A percentile compares a stretch with the other conserved stretches of the same genome.
Conservation (phyloP, 2,329 filamentous ascomycete species). For the Colletotrichum liriopes region DNA sequence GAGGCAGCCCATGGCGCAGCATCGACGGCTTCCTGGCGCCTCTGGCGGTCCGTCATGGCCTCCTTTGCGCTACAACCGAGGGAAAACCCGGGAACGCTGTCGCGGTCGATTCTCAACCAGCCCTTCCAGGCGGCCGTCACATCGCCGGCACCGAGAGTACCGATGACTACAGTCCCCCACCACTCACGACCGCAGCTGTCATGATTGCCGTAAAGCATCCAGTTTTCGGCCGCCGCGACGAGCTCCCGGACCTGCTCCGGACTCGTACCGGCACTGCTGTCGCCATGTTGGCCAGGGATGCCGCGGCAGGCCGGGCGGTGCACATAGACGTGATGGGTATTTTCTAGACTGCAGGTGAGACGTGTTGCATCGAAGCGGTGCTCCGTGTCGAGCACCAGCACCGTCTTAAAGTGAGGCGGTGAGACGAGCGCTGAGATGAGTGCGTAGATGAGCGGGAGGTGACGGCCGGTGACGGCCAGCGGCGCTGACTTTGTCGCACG, state of each 20-base stretch:
- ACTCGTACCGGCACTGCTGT: constrained; percentile 31
- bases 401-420: constrained; percentile 61
- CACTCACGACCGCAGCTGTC: constrained; percentile 63
- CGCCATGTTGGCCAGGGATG: constrained; percentile 43
- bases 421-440: constrained; percentile 68
- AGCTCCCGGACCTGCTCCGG: constrained; percentile 52
- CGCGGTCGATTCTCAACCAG: constrained; percentile 68
- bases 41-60: constrained; percentile 59
- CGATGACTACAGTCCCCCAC: constrained; percentile 73
- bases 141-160: constrained; percentile 53
- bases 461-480: constrained; percentile 67
- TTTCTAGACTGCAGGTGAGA: constrained; percentile 54
- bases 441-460: constrained; percentile 70
- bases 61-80: constrained; percentile 60
- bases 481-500: constrained; percentile 63
- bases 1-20: constrained; percentile 62
- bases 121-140: constrained; percentile 62
- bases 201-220: constrained; percentile 67
- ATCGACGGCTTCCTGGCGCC: constrained; percentile 58
- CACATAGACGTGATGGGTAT: constrained; percentile 68
- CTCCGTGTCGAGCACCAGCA: constrained; percentile 71
- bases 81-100: constrained; percentile 57
- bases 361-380: constrained; percentile 68
- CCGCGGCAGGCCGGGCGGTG: constrained; percentile 57
- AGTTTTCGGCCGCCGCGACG: constrained; percentile 59